phyloP scores from a whole-genome alignment of 345 rosid species.

The Psidium guajava region DNA sequence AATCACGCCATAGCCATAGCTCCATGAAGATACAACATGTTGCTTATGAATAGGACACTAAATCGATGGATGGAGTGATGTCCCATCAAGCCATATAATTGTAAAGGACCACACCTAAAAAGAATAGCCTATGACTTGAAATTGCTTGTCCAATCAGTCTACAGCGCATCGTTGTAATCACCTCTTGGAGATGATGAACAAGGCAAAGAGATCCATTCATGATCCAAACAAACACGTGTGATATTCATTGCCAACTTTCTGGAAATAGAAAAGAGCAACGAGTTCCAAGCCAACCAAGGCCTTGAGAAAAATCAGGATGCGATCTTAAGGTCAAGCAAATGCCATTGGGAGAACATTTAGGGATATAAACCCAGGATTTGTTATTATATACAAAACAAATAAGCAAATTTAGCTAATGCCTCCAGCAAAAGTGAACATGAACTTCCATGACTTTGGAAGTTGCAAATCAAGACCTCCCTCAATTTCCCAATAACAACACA shows the following conservation, averaged over 20 bases:
- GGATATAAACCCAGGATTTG: neutral
- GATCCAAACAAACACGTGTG: neutral
- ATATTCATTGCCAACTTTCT: neutral
- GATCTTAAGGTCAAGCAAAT: neutral
- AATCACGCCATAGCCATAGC: neutral
- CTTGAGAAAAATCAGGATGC: neutral
- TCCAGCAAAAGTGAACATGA: neutral
- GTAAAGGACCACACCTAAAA: neutral
- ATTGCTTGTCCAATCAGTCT: neutral
- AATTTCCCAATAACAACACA: neutral
- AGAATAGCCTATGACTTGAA: neutral
- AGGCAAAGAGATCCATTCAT: neutral
- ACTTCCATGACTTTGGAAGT: neutral
- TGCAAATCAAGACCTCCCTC: neutral
- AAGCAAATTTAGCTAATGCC: neutral
- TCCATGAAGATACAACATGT: neutral
- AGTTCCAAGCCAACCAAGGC: neutral
- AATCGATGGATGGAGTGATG: neutral
- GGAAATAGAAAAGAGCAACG: neutral
- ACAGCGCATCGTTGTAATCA: neutral
- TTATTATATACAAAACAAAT: neutral
- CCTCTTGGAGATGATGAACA: neutral
- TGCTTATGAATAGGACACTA: neutral
- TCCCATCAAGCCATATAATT: neutral
- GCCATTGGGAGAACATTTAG: neutral